Evolutionary conservation across 192 early-diverging fungal species (phyloP), one percentile per base, ranked within the genome.

Genomic region (Umbelopsis vinacea): DNA sequence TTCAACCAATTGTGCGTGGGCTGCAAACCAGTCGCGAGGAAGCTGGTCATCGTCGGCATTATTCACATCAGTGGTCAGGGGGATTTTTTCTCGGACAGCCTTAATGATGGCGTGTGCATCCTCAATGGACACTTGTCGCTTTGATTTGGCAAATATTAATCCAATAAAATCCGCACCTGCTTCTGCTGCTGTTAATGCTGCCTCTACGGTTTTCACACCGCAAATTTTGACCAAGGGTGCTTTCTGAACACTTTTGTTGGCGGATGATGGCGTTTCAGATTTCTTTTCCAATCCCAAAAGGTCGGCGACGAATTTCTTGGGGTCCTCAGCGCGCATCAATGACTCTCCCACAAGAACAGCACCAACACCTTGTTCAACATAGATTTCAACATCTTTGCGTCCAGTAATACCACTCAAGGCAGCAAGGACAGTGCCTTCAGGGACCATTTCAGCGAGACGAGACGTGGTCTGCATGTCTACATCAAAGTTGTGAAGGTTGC

Each of bases 401-500:
- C 78, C 71, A 29, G 89, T 83, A 37, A 99, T 99, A 2, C 98
- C 98, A 74, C 95, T 97, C 48, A 99, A 83, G 3, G 97, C 98
- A 53, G 91, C 84, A 40, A 99, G 73, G 14, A 94, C 85, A 14
- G 91, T 88, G 21, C 81, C 89, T 24, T 89, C 71, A 29, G 92
- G 91, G 14, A 96, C 92, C 88, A 92, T 88, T 29, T 82, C 78
- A 23, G 94, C 95, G 33, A 99, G 82, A 11, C 82, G 73, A 7
- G 86, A 86, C 0, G 98, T 97, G 2, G 92, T 92, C 71, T 82
- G 76, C 88, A 96, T 93, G 72, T 99, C 98, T 14, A 98, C 94
- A 54, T 91, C 91, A 84, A 99, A 99, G 53, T 91, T 96, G 77
- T 98, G 93, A 79, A 99, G 81, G 73, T 99, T 96, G 48, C 98